Percentiles rank a stretch among this genome's conserved stretches.
These are phyloP conservation scores for Petunia secreta DNA, from an alignment of 257 asterid genomes.

Conservation along the genomic window DNA sequence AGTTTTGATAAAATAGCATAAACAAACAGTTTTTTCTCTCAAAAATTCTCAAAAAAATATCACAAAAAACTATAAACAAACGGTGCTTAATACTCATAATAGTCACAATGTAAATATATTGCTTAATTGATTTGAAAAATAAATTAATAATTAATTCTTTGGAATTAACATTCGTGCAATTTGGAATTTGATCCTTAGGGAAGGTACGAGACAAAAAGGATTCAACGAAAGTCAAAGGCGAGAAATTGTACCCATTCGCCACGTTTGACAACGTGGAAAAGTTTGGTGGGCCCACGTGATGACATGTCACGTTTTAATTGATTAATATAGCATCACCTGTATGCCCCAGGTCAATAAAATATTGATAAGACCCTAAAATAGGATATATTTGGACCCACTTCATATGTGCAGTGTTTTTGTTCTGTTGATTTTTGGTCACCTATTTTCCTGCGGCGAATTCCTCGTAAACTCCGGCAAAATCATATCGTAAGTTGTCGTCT, in stretches of 20 bases:
- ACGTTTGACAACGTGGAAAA: neutral
- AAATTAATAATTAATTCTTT: neutral
- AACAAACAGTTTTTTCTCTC: too few species aligned
- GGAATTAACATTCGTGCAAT: neutral
- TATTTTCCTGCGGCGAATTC: neutral
- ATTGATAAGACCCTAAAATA: neutral
- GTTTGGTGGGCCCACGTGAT: neutral
- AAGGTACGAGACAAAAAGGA: neutral
- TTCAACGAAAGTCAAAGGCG: neutral
- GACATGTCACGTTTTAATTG: neutral
- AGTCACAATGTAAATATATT: too few species aligned
- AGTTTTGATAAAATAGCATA: too few species aligned
- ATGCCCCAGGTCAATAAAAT: neutral
- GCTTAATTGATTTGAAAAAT: too few species aligned
- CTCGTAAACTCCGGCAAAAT: neutral
- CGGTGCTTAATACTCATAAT: too few species aligned
- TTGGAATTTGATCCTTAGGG: neutral
- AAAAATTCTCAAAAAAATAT: too few species aligned
- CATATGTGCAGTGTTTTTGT: neutral
- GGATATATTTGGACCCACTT: constrained; percentile 8
- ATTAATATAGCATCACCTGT: neutral
- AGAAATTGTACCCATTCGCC: neutral
- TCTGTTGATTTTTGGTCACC: neutral
- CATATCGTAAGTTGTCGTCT: neutral
- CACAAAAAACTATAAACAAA: too few species aligned